Evolutionary conservation across 2,329 filamentous ascomycete species (phyloP).

Genomic region (Fusarium acutatum): DNA sequence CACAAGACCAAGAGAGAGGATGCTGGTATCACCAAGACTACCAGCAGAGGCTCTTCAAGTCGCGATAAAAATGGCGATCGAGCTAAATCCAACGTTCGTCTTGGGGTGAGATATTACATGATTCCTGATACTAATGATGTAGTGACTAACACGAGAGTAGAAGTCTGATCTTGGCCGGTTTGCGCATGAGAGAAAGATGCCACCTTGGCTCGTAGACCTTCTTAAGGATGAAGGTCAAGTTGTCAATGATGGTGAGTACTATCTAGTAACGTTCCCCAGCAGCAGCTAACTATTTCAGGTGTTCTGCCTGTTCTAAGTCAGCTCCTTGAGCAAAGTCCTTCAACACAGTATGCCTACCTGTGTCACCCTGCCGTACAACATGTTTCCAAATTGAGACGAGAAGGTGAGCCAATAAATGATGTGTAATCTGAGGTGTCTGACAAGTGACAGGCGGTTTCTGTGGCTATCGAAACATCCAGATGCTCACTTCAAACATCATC

Average conservation of each 20-base stretch:
- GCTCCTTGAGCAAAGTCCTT: slow-evolving; percentile 69
- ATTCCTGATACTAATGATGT: background rate
- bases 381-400: slow-evolving; percentile 80
- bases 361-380: slow-evolving; percentile 81
- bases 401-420: slow-evolving; percentile 59
- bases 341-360: slow-evolving; percentile 76
- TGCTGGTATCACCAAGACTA: slow-evolving; percentile 4
- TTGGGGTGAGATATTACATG: slow-evolving; percentile 25
- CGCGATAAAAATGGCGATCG: background rate
- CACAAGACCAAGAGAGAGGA: slow-evolving; percentile 39
- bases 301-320: slow-evolving; percentile 70
- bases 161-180: slow-evolving; percentile 75
- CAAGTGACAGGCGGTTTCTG: slow-evolving; percentile 78
- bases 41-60: background rate
- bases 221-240: slow-evolving; percentile 68
- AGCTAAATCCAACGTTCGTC: slow-evolving; percentile 19
- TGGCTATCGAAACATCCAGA: slow-evolving; percentile 95
- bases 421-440: background rate
- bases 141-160: slow-evolving; percentile 37
- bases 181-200: slow-evolving; percentile 79
- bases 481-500: slow-evolving; percentile 82
- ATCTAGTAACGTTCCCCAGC: background rate
- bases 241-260: slow-evolving; percentile 57
- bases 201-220: slow-evolving; percentile 70
- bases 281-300: slow-evolving; percentile 44